Conservation (phyloP, 1,284 basidiomycete genomes). For the Rhizoctonia solani region DNA sequence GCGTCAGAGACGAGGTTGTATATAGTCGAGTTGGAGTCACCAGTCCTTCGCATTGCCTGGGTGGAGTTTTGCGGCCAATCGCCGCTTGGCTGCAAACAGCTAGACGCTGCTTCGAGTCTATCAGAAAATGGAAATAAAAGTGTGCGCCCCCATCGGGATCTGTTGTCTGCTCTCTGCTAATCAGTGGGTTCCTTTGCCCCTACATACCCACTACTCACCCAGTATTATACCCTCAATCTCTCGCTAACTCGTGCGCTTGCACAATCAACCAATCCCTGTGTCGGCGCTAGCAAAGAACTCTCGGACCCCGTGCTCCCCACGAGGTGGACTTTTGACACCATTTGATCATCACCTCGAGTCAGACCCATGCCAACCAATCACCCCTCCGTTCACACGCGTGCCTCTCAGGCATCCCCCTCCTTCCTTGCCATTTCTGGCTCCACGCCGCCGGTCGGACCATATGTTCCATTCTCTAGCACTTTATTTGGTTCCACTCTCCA, state of each 20-base stretch:
- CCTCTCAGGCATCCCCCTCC: neutral
- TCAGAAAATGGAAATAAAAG: neutral
- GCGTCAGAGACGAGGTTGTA: conserved; percentile 4
- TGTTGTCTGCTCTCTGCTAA: too few species aligned
- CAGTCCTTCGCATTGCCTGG: neutral
- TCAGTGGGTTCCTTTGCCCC: too few species aligned
- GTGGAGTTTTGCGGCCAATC: neutral
- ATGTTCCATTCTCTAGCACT: neutral
- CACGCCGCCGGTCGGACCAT: neutral
- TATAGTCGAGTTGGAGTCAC: neutral
- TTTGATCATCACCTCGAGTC: neutral
- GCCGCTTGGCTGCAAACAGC: neutral
- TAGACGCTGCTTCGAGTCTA: neutral
- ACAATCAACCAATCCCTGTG: neutral
- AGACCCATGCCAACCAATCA: neutral
- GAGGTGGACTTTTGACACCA: neutral
- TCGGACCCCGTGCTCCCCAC: neutral
- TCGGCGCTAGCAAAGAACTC: neutral
- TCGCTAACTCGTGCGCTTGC: neutral
- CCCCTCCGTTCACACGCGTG: neutral
- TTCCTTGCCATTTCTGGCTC: neutral
- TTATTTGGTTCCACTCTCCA: too few species aligned
- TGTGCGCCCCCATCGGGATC: neutral
- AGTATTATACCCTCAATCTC: neutral
- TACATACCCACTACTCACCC: neutral